These are phyloP conservation scores for Isatis lusitanica DNA, from an alignment of 441 rosid genomes.

Conservation along the genomic window DNA sequence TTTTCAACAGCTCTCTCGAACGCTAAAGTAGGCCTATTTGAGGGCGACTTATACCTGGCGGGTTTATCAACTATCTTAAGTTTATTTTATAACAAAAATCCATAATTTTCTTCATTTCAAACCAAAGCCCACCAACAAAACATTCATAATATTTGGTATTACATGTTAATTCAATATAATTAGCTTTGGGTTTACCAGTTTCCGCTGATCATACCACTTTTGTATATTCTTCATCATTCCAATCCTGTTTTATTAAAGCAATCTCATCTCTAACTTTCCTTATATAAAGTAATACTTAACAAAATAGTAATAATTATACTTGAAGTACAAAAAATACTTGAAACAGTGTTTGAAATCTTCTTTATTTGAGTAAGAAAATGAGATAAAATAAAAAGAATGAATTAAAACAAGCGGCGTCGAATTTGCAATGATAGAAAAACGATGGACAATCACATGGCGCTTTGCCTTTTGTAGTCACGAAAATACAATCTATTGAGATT, in stretches of 20 bases:
- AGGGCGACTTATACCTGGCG: constrained; percentile 7
- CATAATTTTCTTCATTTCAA: constrained; percentile 3
- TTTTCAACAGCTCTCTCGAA: constrained; percentile 12
- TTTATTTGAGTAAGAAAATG: not conserved
- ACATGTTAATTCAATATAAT: not conserved
- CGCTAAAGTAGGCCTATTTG: constrained; percentile 1
- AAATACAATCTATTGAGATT: constrained; percentile 30
- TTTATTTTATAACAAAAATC: not conserved
- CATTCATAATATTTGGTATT: not conserved
- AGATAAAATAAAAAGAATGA: not conserved
- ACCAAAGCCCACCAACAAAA: not conserved
- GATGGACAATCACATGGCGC: constrained; percentile 27
- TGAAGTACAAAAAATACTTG: constrained; percentile 11
- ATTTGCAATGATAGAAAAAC: constrained; percentile 30
- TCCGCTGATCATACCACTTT: constrained; percentile 12
- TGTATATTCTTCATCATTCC: constrained; percentile 28
- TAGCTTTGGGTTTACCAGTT: not conserved
- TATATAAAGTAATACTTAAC: not conserved
- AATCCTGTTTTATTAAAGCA: constrained; percentile 25
- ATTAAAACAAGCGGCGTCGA: constrained; percentile 31
- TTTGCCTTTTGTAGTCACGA: constrained; percentile 20
- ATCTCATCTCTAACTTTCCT: not conserved
- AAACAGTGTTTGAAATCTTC: not conserved
- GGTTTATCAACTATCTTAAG: not conserved
- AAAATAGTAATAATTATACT: not conserved